Percentiles rank a stretch among this genome's conserved stretches.
phyloP scores from a whole-genome alignment of 108 stramenopile genomes.

The Mediolabrus comicus region DNA sequence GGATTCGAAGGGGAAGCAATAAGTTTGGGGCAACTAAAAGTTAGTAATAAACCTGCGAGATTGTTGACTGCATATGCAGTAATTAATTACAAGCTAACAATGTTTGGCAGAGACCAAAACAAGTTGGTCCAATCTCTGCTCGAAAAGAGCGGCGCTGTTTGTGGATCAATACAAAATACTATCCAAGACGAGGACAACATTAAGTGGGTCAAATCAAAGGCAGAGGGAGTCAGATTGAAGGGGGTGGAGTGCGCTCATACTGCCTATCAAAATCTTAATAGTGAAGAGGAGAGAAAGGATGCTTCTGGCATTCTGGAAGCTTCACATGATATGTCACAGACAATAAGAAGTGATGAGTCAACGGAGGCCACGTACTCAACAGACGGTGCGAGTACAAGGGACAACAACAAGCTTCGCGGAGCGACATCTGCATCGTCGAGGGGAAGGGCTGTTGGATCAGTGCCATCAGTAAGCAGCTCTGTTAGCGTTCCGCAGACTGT shows the following conservation, averaged over 20 bases:
- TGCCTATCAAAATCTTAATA: neutral
- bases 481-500: conserved; percentile 10
- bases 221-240: neutral
- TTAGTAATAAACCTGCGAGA: no score
- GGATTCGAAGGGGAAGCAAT: no score
- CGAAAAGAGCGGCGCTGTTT: neutral
- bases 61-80: no score
- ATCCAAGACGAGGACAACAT: conserved; percentile 2
- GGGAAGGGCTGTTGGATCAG: neutral
- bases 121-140: neutral
- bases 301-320: no score
- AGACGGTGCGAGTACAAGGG: neutral
- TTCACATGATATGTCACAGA: neutral
- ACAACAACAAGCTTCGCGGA: neutral
- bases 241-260: neutral
- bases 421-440: neutral
- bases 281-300: neutral
- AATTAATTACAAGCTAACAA: neutral
- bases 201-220: neutral
- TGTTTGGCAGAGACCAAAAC: neutral
- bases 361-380: neutral
- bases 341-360: no score
- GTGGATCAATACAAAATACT: neutral
- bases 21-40: no score
- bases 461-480: neutral